Percentiles rank a stretch among this genome's conserved stretches.
These are phyloP conservation scores for Beauveria pseudobassiana DNA, from an alignment of 2,329 filamentous ascomycete species.

Conservation along the genomic window DNA sequence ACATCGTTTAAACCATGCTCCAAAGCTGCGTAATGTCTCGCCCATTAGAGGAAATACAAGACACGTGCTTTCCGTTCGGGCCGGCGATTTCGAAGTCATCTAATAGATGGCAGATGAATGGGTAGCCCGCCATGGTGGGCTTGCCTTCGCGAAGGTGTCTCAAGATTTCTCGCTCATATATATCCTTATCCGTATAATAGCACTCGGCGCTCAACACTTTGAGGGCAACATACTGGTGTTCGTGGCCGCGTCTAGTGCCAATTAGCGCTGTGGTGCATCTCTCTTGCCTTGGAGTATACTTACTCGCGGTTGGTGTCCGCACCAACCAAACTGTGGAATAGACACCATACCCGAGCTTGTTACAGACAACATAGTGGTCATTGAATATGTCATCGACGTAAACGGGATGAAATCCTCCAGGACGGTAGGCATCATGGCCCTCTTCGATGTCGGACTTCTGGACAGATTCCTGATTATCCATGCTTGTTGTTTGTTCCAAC, in stretches of 20 bases:
- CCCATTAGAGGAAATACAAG: slow-evolving; percentile 24
- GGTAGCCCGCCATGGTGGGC: not conserved
- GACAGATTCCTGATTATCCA: not conserved
- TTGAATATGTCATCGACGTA: not conserved
- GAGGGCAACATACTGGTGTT: slow-evolving; percentile 17
- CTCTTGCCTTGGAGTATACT: not conserved
- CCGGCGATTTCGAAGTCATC: slow-evolving; percentile 22
- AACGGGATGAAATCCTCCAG: not conserved
- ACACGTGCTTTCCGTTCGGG: slow-evolving; percentile 24
- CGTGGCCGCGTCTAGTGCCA: not conserved
- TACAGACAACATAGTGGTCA: slow-evolving; percentile 14
- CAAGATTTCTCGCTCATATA: slow-evolving; percentile 17
- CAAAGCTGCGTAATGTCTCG: slow-evolving; percentile 17
- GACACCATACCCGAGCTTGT: slow-evolving; percentile 18
- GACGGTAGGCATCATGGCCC: not conserved
- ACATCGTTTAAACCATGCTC: slow-evolving; percentile 10
- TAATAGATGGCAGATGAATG: slow-evolving; percentile 15
- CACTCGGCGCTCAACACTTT: slow-evolving; percentile 20
- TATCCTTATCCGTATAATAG: slow-evolving; percentile 11
- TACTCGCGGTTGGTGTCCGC: slow-evolving; percentile 2
- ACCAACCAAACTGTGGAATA: slow-evolving; percentile 20
- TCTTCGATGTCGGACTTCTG: not conserved
- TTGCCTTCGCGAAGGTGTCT: slow-evolving; percentile 15
- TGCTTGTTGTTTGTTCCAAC: not conserved
- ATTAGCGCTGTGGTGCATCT: not conserved